These are phyloP conservation scores for Inonotus hispidus DNA, from an alignment of 1,284 basidiomycete genomes.

Conservation along the genomic window DNA sequence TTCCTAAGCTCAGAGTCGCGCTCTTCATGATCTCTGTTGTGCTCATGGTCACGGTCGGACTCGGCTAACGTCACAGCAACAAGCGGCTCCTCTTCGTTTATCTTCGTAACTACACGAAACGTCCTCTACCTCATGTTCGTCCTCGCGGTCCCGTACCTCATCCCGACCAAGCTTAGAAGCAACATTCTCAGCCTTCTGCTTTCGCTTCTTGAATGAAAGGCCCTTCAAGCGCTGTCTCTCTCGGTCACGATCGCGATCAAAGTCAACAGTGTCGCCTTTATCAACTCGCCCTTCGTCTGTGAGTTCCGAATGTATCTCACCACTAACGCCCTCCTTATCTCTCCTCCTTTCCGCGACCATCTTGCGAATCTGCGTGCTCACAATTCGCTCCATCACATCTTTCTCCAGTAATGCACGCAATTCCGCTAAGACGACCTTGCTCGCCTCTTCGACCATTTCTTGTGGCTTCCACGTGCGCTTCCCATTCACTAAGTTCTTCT, in stretches of 20 bases:
- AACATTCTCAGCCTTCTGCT: constrained; percentile 30
- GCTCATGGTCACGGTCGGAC: constrained; percentile 25
- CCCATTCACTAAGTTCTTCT: not conserved
- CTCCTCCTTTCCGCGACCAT: constrained; percentile 41
- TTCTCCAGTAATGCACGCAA: constrained; percentile 55
- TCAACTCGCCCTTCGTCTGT: constrained; percentile 22
- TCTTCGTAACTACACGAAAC: constrained; percentile 11
- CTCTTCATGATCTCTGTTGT: constrained; percentile 31
- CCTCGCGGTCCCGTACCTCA: not conserved
- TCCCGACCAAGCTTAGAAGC: not conserved
- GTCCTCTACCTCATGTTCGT: not conserved
- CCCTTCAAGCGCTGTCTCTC: constrained; percentile 52
- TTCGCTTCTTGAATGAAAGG: constrained; percentile 60
- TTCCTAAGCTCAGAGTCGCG: not conserved
- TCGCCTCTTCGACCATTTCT: constrained; percentile 59
- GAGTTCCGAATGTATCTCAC: constrained; percentile 21
- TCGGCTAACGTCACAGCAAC: constrained; percentile 35
- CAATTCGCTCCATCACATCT: constrained; percentile 65
- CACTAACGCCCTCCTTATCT: constrained; percentile 12
- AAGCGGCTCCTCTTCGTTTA: constrained; percentile 25
- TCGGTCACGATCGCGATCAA: constrained; percentile 13
- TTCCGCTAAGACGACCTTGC: constrained; percentile 57
- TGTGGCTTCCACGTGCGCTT: constrained; percentile 41
- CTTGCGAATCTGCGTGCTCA: constrained; percentile 50
- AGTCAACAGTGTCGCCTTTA: constrained; percentile 12